Percentiles rank a stretch among this genome's conserved stretches.
These are phyloP conservation scores for Ophiostoma himal-ulmi DNA, from an alignment of 2,329 filamentous ascomycete genomes.

Conservation along the genomic window DNA sequence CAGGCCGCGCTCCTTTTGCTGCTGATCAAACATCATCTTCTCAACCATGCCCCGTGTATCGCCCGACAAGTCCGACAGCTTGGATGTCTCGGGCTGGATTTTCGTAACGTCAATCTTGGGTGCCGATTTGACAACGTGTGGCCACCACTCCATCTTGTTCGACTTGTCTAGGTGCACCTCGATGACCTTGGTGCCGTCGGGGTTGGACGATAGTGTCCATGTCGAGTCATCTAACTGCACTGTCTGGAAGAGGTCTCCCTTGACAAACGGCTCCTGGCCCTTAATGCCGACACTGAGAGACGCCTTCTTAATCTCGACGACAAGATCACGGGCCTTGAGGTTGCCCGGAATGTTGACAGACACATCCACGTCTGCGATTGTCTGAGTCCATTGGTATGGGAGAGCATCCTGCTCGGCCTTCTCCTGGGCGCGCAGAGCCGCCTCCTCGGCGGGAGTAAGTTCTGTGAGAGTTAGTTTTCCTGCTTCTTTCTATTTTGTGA, in stretches of 20 bases:
- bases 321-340: constrained; percentile 76
- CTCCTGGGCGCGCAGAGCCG: constrained; percentile 63
- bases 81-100: constrained; percentile 89
- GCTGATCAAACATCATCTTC: constrained; percentile 99
- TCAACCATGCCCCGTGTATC: constrained; percentile 96
- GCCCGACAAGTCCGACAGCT: constrained; percentile 85
- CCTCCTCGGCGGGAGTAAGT: constrained; percentile 50
- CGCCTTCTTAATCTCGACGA: constrained; percentile 74
- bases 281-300: constrained; percentile 76
- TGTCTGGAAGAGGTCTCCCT: constrained; percentile 80
- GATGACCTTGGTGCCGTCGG: constrained; percentile 27
- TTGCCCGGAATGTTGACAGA: constrained; percentile 72
- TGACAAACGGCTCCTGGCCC: constrained; percentile 75
- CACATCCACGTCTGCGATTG: constrained; percentile 80
- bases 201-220: constrained; percentile 65
- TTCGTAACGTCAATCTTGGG: constrained; percentile 93
- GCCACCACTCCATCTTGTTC: constrained; percentile 99
- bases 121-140: constrained; percentile 78
- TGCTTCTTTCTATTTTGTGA: neutral
- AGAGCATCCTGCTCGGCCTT: constrained; percentile 80
- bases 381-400: constrained; percentile 96
- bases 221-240: constrained; percentile 82
- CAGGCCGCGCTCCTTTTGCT: constrained; percentile 87
- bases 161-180: constrained; percentile 35
- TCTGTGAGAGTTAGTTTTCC: constrained; percentile 36